Base-by-base conservation (phyloP, 2,329 filamentous ascomycete genomes). In the Chaetomium globosum region DNA sequence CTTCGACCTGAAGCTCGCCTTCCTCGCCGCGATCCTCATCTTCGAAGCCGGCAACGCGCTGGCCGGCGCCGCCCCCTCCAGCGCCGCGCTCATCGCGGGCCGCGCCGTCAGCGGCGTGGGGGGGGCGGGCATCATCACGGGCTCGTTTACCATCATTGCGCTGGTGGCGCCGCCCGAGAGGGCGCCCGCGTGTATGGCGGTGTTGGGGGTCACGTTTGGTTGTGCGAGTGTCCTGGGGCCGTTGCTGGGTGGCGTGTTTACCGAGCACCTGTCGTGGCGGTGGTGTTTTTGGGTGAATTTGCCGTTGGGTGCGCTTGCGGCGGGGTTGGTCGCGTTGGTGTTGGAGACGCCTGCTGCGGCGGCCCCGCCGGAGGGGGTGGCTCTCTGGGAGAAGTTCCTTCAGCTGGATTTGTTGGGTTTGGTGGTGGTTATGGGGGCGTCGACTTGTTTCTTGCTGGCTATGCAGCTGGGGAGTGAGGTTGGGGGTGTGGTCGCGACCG, bases 221-320 rank as follows among this genome's bases (percentile, higher is more conserved):
- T 53, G 51, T n/a, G 65, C 64, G 13, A 55, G 64, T 19, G 28
- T 67, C n/a, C 4, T 30, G 26, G 67, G 67, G 1, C 67, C 67
- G 8, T 16, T 68, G 7, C 46, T 68, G 8, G 67, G 67, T 31
- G 67, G 61, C 5, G 60, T 53, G 1, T 55, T 68, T 1, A 60
- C 62, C 1, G 58, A 68, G 16, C 28, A 56, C 13, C 51, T 65
- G 10, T 61, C 64, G 7, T 67, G 63, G 66, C 23, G 63, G 26
- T 59, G 55, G 61, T 59, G 54, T 26, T 64, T 64, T 28, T 60
- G 53, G n/a, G 55, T 60, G 28, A 65, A 67, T 36, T 51, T 65
- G 0, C 82, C 84, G 0, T 83, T 86, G 67, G 83, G 83, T 0
- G 81, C 85, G 70, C 72, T 86, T 4, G 79, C 82, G 54, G 85